A percentile compares a stretch with the other conserved stretches of the same genome.
Conservation (phyloP, 2,329 filamentous ascomycete genomes). For the Fonsecaea nubica region DNA sequence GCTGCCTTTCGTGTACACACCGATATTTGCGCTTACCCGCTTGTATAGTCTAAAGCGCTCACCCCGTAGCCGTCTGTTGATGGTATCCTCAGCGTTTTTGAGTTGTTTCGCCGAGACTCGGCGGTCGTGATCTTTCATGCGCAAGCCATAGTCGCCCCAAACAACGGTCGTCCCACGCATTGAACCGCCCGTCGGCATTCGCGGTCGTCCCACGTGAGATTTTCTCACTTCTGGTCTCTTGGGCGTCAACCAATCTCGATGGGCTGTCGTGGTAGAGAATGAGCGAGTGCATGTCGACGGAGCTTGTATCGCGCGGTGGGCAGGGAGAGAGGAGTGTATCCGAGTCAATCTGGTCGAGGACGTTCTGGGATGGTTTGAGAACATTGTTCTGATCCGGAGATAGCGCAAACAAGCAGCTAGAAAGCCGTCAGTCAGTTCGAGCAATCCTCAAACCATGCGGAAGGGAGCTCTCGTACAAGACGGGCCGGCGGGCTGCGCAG, state of each 20-base stretch:
- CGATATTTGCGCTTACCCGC: slow-evolving; percentile 87
- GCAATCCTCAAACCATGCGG: not conserved
- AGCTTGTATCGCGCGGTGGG: slow-evolving; percentile 52
- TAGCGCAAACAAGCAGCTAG: slow-evolving; percentile 29
- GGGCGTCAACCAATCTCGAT: slow-evolving; percentile 80
- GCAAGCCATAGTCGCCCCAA: slow-evolving; percentile 94
- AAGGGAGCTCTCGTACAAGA: slow-evolving; percentile 11
- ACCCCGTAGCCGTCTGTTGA: slow-evolving; percentile 84
- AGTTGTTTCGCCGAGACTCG: slow-evolving; percentile 85
- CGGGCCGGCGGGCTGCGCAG: slow-evolving; percentile 2
- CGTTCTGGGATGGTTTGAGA: not conserved
- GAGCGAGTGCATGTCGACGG: slow-evolving; percentile 54
- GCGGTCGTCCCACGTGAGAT: slow-evolving; percentile 83
- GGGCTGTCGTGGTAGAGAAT: slow-evolving; percentile 73
- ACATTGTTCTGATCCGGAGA: slow-evolving; percentile 13
- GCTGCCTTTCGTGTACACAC: slow-evolving; percentile 94
- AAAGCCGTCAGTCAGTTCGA: slow-evolving; percentile 15
- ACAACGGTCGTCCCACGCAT: slow-evolving; percentile 91
- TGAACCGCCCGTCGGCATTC: slow-evolving; percentile 88
- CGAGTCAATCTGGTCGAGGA: not conserved
- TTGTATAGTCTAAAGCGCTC: slow-evolving; percentile 93
- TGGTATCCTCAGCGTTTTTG: slow-evolving; percentile 91
- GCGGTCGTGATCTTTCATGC: slow-evolving; percentile 91
- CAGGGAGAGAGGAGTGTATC: slow-evolving; percentile 31
- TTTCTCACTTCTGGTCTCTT: slow-evolving; percentile 81